Evolutionary conservation across 352 stramenopile species (phyloP).

Genomic region (Globisporangium cystogenes): DNA sequence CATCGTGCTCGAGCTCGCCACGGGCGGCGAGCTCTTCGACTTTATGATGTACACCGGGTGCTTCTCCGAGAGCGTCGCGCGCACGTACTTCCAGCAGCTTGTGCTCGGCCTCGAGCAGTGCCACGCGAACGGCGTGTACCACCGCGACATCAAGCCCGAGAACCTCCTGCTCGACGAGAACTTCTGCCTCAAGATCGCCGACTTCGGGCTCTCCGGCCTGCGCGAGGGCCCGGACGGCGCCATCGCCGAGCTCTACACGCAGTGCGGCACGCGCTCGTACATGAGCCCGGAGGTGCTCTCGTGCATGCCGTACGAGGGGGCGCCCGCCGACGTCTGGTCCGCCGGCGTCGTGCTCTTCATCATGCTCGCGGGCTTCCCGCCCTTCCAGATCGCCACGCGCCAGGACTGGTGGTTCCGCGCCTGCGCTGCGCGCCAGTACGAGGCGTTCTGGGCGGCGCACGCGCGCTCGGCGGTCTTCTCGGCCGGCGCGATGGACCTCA

Average conservation of each 20-base stretch:
- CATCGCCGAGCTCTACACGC: slow-evolving; percentile 69
- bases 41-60: slow-evolving; percentile 93
- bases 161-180: slow-evolving; percentile 88
- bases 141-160: slow-evolving; percentile 93
- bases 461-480: slow-evolving; percentile 69
- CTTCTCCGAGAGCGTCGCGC: slow-evolving; percentile 83
- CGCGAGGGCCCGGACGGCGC: slow-evolving; percentile 52
- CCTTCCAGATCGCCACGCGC: slow-evolving; percentile 85
- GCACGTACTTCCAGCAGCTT: slow-evolving; percentile 88
- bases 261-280: slow-evolving; percentile 90
- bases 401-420: slow-evolving; percentile 90
- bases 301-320: slow-evolving; percentile 79
- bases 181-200: slow-evolving; percentile 89
- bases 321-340: slow-evolving; percentile 89
- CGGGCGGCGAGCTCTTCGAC: slow-evolving; percentile 86
- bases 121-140: slow-evolving; percentile 81
- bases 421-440: slow-evolving; percentile 62
- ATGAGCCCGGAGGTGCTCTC: slow-evolving; percentile 92
- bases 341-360: slow-evolving; percentile 92
- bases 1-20: slow-evolving; percentile 87
- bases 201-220: slow-evolving; percentile 95
- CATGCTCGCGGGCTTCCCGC: slow-evolving; percentile 90
- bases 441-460: slow-evolving; percentile 78
- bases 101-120: slow-evolving; percentile 73
- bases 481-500: slow-evolving; percentile 56